phyloP scores from a whole-genome alignment of 2,329 filamentous ascomycete species.

The Paradendryphiella salina region DNA sequence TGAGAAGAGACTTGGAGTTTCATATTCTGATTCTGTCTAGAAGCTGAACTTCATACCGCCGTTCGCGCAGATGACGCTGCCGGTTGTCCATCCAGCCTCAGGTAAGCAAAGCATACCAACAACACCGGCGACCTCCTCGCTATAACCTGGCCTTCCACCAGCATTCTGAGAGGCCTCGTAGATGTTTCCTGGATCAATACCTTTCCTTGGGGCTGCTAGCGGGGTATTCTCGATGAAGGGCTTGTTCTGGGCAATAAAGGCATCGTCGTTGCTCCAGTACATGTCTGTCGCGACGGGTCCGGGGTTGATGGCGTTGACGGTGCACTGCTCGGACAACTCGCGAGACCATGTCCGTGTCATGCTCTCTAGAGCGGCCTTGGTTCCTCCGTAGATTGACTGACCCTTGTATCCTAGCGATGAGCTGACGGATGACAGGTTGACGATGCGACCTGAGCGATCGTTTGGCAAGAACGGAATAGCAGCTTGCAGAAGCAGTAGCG shows the following conservation, averaged over 20 bases:
- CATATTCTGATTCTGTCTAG: conserved; percentile 13
- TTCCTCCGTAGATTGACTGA: conserved; percentile 66
- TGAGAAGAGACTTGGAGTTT: background rate
- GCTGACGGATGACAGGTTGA: conserved; percentile 64
- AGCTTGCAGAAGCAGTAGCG: conserved; percentile 76
- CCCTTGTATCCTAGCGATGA: conserved; percentile 60
- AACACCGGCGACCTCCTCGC: conserved; percentile 72
- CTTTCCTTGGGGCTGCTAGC: conserved; percentile 62
- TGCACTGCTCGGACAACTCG: conserved; percentile 63
- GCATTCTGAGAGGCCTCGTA: conserved; percentile 46
- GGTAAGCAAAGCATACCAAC: conserved; percentile 74
- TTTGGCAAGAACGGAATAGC: conserved; percentile 68
- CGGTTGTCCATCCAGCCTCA: conserved; percentile 77
- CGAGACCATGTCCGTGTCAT: conserved; percentile 71
- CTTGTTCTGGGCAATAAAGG: conserved; percentile 63
- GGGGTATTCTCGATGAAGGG: conserved; percentile 67
- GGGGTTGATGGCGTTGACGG: conserved; percentile 68
- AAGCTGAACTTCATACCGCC: conserved; percentile 64
- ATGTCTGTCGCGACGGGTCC: conserved; percentile 67
- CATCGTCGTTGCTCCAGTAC: conserved; percentile 60
- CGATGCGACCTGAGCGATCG: conserved; percentile 67
- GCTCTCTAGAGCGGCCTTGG: conserved; percentile 67
- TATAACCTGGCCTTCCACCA: conserved; percentile 64
- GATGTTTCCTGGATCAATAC: conserved; percentile 64
- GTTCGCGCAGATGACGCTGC: conserved; percentile 78